Percentiles rank a stretch among this genome's conserved stretches.
Conservation (phyloP, 140 eudicot species). For the Stevia rebaudiana region DNA sequence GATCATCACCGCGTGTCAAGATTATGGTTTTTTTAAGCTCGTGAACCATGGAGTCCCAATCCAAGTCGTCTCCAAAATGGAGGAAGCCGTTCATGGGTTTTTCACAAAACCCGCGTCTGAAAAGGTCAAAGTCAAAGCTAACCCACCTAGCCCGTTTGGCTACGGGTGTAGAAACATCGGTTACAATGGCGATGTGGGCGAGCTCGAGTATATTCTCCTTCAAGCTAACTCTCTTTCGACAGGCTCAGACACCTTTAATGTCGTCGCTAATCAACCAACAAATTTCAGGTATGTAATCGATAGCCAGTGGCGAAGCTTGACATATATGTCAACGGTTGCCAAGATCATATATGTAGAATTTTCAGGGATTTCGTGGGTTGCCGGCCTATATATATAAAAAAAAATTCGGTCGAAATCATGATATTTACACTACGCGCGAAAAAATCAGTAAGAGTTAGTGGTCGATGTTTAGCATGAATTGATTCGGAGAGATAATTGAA, state of each 20-base stretch:
- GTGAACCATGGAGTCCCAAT: conserved; percentile 64
- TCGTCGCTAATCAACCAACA: conserved; percentile 40
- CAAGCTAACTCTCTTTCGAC: conserved; percentile 45
- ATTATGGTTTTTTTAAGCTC: conserved; percentile 72
- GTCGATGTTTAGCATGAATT: too few species aligned
- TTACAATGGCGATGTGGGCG: conserved; percentile 77
- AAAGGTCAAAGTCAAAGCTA: conserved; percentile 47
- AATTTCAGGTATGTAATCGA: conserved; percentile 67
- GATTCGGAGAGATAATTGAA: too few species aligned
- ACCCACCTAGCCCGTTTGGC: conserved; percentile 68
- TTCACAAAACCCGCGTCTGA: conserved; percentile 43
- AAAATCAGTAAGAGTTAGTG: too few species aligned
- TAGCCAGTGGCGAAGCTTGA: too few species aligned
- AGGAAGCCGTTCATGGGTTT: conserved; percentile 42
- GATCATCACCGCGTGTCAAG: conserved; percentile 64
- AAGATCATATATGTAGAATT: too few species aligned
- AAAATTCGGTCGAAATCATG: too few species aligned
- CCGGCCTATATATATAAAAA: too few species aligned
- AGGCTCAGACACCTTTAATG: conserved; percentile 22
- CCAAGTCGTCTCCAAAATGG: conserved; percentile 47
- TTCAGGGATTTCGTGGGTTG: too few species aligned
- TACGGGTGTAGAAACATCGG: conserved; percentile 85
- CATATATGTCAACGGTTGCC: too few species aligned
- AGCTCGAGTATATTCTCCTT: conserved; percentile 84
- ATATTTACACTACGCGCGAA: too few species aligned